Base-by-base conservation (phyloP, 352 stramenopile genomes). In the Pythium chondricola region DNA sequence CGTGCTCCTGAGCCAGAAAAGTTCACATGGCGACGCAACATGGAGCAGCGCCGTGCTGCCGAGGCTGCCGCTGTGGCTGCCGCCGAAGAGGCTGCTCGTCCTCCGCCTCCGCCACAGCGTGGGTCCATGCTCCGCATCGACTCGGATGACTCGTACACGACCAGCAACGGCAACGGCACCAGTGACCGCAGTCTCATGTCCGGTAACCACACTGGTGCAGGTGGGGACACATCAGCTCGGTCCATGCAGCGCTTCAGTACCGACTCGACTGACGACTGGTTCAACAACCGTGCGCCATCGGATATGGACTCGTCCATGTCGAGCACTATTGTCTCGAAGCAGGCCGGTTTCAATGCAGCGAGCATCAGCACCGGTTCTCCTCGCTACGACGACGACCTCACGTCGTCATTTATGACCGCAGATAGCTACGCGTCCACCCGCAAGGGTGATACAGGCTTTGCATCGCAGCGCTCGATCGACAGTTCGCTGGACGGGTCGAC, bases 21-120 rank as follows among this genome's bases (percentile, higher is more conserved):
- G 40, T 50, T 46, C 29, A 62, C 47, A 2, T 62, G 54, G 54
- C 40, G 54, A 27, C 45, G 47, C 25, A 62, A 62, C 36, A 62
- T 62, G 54, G 54, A 61, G 35, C 29, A 42, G 26, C 54, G 54
- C 7, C 46, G 47, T 4, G 54, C 54, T 1, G 54, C 45, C 10
- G 54, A 56, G 42, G 21, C 46, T 10, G 54, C 54, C 11, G 42
- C 48, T 24, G 46, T 41, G 4, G 45, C 54, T 38, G 46, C 51
- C 33, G 46, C 47, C 18, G 37, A 38, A 8, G 43, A 16, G 13
- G n/a, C n/a, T n/a, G n/a, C n/a, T n/a, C n/a, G n/a, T n/a, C n/a
- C n/a, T n/a, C 32, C 26, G 16, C 50, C 30, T 33, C 33, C 40
- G 6, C 37, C 44, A 14, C 35, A 46, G 33, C 43, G 40, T 10